These are phyloP conservation scores for Lepidium africanum DNA, from an alignment of 345 rosid species.

Conservation along the genomic window DNA sequence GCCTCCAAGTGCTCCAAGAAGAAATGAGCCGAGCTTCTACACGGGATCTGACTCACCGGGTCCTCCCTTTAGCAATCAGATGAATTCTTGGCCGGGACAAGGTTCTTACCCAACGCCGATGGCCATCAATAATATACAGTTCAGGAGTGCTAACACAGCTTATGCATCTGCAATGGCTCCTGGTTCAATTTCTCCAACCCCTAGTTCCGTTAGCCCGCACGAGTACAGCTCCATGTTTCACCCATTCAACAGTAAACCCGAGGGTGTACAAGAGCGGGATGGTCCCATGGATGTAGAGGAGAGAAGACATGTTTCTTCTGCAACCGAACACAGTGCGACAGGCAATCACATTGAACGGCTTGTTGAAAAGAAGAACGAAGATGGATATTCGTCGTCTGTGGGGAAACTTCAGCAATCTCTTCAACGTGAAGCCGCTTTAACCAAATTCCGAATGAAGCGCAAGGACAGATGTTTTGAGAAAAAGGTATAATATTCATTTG, in stretches of 20 bases:
- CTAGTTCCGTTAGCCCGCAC: slow-evolving; percentile 47
- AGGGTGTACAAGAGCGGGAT: slow-evolving; percentile 29
- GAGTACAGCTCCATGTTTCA: slow-evolving; percentile 41
- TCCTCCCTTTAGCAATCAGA: slow-evolving; percentile 21
- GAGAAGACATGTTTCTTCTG: slow-evolving; percentile 42
- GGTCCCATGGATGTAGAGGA: slow-evolving; percentile 45
- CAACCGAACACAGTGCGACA: slow-evolving; percentile 53
- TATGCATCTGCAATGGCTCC: slow-evolving; percentile 37
- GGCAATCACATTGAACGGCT: slow-evolving; percentile 50
- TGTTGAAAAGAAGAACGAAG: slow-evolving; percentile 47
- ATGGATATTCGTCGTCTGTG: slow-evolving; percentile 23
- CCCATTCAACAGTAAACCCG: slow-evolving; percentile 33
- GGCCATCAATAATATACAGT: slow-evolving; percentile 38
- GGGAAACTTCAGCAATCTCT: slow-evolving; percentile 42
- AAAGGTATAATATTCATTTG: slow-evolving; percentile 47
- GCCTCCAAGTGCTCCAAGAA: slow-evolving; percentile 40
- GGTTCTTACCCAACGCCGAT: slow-evolving; percentile 38
- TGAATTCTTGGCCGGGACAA: slow-evolving; percentile 37
- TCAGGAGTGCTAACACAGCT: slow-evolving; percentile 28
- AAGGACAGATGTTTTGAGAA: slow-evolving; percentile 92
- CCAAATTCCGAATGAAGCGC: slow-evolving; percentile 83
- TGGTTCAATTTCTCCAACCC: slow-evolving; percentile 39
- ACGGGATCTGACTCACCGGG: slow-evolving; percentile 1
- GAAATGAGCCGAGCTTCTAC: slow-evolving; percentile 15
- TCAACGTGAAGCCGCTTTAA: slow-evolving; percentile 85